Base-by-base conservation (phyloP, 257 asterid genomes). In the Echites panduratus region DNA sequence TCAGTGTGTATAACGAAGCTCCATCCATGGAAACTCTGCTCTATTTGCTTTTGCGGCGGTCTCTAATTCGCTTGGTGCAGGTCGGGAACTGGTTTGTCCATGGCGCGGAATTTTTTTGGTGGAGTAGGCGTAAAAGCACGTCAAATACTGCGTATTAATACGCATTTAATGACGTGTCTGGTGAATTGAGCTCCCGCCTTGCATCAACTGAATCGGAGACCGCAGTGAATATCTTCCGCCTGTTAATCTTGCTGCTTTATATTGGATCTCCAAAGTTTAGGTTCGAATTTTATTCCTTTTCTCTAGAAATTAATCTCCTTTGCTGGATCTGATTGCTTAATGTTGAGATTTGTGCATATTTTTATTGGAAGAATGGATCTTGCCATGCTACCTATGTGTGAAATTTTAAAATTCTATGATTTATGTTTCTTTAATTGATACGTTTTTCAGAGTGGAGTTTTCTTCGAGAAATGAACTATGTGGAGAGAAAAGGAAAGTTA, bases 201-300 rank as follows among this genome's bases (percentile, higher is more conserved):
- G 96, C 91, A 89, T 85, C 91, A 89, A 87, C 87, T 86, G 93
- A 89, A 89, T 87, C 86, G 79, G 93, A 87, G 84, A 48, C 96
- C 81, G 87, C 89, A 59, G 87, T 66, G 75, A 79, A 29, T 43
- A 66, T 70, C 10, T 32, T 6, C n/a, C 7, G 38, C 52, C 4
- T 8, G 5, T 29, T 19, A 20, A 38, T 13, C 17, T 26, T 26
- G 22, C 77, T 7, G 48, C 41, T 57, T 45, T 41, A 38, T 32
- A 17, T 76, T 77, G 84, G 83, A 84, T 79, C 86, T 71, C 72
- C 61, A 11, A 49, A 17, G 24, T 59, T 14, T 72, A 71, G 65
- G 76, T 82, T 74, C 17, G 68, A 65, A 66, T 72, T 79, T 68
- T 67, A 63, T 53, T 32, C 32, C 4, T 14, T 14, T 54, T 68